Percentiles rank a stretch among this genome's conserved stretches.
phyloP scores from a whole-genome alignment of 2,329 filamentous ascomycete species.

The Teratosphaeria gauchensis region DNA sequence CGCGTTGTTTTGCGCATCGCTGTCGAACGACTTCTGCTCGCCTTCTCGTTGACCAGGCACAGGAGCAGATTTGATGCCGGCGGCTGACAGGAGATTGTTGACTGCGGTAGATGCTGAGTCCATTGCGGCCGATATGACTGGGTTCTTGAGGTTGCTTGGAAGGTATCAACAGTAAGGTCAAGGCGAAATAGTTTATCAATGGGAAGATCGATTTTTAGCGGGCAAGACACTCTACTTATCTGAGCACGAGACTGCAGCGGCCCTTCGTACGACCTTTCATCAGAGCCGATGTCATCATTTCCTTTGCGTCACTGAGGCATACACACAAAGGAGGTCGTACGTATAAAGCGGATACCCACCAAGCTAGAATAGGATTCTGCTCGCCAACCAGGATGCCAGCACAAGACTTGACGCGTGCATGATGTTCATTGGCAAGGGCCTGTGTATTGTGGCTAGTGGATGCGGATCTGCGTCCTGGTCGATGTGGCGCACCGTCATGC shows the following conservation, averaged over 20 bases:
- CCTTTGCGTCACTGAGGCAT: background rate
- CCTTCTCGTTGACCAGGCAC: background rate
- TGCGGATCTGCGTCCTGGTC: too few relatives aligned
- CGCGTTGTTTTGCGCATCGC: background rate
- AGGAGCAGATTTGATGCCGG: background rate
- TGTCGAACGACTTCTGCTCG: background rate
- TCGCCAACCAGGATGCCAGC: background rate
- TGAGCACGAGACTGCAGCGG: background rate
- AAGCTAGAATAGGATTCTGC: background rate
- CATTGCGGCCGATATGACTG: background rate
- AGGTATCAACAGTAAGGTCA: background rate
- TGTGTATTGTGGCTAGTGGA: background rate
- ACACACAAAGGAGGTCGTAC: background rate
- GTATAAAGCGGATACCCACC: background rate
- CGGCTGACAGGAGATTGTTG: slow-evolving; percentile 2
- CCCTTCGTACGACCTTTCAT: background rate
- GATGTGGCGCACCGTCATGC: background rate
- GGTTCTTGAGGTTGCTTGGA: background rate
- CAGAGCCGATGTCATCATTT: background rate
- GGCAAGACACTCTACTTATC: background rate
- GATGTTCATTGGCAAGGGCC: background rate
- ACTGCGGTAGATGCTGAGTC: slow-evolving; percentile 3
- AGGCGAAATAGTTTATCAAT: background rate
- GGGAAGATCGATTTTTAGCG: background rate
- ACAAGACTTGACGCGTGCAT: background rate